Evolutionary conservation across 805 yeast species (phyloP), one percentile per base, ranked within the genome.

Genomic region (Pichia scutulata): DNA sequence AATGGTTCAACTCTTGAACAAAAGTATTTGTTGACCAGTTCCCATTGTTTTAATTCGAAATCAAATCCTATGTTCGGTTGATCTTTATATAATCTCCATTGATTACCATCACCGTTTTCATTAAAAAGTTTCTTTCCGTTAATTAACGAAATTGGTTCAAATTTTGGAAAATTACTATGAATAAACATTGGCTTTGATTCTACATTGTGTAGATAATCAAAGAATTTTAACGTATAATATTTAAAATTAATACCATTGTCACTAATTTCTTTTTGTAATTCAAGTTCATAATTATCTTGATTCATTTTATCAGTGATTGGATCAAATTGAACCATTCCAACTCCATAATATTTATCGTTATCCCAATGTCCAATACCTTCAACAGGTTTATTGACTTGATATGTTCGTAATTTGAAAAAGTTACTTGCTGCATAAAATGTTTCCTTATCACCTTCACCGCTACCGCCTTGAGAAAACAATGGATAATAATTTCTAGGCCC

Each of bases 31-130:
- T 73, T 65, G 75, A 81, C 78, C 45, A 74, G 69, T 43, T 66
- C 57, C 85, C 86, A 82, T 57, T 80, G 83, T 21, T 72, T 70
- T 44, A 74, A 63, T 60, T 82, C 87, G 59, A 81, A 80, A 62
- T 82, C 86, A 56, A 74, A 77, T 16, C 57, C 58, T 14, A 67
- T 46, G 13, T 63, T 60, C 13, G 57, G 53, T 47, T 67, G 67
- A 52, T 61, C 66, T 33, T 50, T 44, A 53, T 64, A 67, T 55
- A 65, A 53, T 46, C 70, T 57, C 21, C 58, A 52, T 19, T 63
- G 55, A n/a, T 54, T 39, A 16, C 56, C 57, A 22, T 50, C 47
- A n/a, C 19, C 19, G 5, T 47, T 45, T 9, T 57, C 49, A 41
- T 60, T 53, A 40, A 57, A 54, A 18, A 64, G 43, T 33, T 72